phyloP scores from a whole-genome alignment of 768 basidiomycete species.

The Paxillus rubicundulus region DNA sequence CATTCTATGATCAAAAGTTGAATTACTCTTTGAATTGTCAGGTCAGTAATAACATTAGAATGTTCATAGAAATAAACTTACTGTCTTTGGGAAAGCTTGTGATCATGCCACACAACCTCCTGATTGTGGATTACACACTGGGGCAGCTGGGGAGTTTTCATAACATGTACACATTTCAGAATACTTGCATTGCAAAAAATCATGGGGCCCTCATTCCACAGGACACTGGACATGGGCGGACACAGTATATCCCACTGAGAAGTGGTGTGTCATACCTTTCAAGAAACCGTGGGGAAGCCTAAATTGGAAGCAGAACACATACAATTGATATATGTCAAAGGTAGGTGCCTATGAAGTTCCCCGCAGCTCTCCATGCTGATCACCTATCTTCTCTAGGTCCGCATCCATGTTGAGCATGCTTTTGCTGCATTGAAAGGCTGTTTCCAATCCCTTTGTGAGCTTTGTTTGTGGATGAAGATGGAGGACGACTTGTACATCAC shows the following conservation, averaged over 20 bases:
- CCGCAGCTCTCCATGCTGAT: background rate
- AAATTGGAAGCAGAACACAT: background rate
- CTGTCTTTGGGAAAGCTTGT: background rate
- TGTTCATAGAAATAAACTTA: background rate
- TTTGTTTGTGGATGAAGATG: background rate
- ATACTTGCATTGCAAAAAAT: background rate
- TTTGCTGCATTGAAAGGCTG: constrained; percentile 6
- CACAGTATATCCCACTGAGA: constrained; percentile 9
- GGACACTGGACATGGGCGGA: constrained; percentile 13
- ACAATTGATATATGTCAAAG: constrained; percentile 7
- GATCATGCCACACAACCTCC: constrained; percentile 9
- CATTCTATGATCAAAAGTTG: constrained; percentile 15
- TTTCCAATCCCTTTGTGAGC: constrained; percentile 8
- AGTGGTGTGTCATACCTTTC: too few relatives aligned
- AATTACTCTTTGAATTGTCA: constrained; percentile 18
- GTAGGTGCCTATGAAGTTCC: background rate
- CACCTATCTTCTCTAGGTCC: background rate
- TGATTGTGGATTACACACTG: constrained; percentile 4
- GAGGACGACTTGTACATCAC: background rate
- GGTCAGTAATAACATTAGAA: constrained; percentile 1
- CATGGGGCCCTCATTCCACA: background rate
- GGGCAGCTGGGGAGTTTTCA: constrained; percentile 10
- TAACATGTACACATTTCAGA: constrained; percentile 6
- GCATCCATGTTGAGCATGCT: constrained; percentile 1
- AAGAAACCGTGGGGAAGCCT: background rate